Evolutionary conservation across 306 rosid genomes (phyloP), one percentile per base, ranked within the genome.

Genomic region (Prunus armeniaca): DNA sequence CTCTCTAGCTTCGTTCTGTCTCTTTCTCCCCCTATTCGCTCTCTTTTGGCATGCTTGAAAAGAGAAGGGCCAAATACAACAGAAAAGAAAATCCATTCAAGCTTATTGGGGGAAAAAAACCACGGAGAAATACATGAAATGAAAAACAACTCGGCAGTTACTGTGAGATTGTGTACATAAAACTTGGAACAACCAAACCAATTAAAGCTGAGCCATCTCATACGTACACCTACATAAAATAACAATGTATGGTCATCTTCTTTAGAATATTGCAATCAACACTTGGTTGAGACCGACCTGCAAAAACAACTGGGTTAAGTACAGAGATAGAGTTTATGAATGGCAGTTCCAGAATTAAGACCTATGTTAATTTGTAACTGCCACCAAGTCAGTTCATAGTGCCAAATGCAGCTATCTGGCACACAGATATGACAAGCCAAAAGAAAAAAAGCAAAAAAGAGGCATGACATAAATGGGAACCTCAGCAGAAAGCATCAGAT

Each of bases 281-380:
- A 72, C 84, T 82, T 82, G 56, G 85, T 78, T 51, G 96, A 76
- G 28, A 64, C 65, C 58, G 80, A 54, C 96, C 97, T 92, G 90
- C 79, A 66, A 81, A 81, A 61, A 58, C 1, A 41, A 19, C 47
- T 1, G 5, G 27, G 10, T 38, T 41, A 27, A 73, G 2, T 45
- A 46, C 20, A 5, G 22, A 15, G n/a, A 25, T 27, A 24, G 0
- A 28, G 41, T 14, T 58, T 41, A 61, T 61, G 66, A 38, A 61
- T 2, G 18, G 25, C 70, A 32, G 47, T 4, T 38, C 27, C 2
- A 20, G n/a, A 65, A 38, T 0, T 0, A 6, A 38, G 70, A n/a
- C 17, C 13, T 38, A 32, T 32, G 38, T 30, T 30, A 30, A 30
- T 30, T 30, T 30, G 12, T n/a, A 28, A 62, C 43, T 0, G 41